These are phyloP conservation scores for Osmanthus fragrans DNA, from an alignment of 257 asterid species.

Conservation along the genomic window DNA sequence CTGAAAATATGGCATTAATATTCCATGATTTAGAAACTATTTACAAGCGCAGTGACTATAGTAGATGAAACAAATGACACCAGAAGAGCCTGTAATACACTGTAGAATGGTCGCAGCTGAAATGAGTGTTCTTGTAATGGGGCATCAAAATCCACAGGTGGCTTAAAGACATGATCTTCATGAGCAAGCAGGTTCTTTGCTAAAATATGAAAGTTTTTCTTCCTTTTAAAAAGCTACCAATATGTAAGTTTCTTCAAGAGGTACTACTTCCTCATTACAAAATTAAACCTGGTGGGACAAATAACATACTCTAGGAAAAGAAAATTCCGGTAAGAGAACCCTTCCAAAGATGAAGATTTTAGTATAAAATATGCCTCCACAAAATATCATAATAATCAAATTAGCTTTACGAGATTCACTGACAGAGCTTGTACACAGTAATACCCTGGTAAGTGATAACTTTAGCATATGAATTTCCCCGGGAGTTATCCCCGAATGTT, in stretches of 20 bases:
- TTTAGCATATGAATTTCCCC: neutral
- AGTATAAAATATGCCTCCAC: neutral
- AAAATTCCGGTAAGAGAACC: neutral
- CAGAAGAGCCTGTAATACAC: neutral
- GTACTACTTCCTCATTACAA: neutral
- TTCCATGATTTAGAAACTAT: constrained; percentile 3
- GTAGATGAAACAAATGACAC: neutral
- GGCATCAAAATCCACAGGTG: too few relatives aligned
- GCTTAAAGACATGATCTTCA: too few relatives aligned
- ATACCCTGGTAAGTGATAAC: neutral
- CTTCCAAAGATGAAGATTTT: neutral
- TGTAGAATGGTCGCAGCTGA: neutral
- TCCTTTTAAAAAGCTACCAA: too few relatives aligned
- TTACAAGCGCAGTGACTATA: neutral
- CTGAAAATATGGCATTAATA: constrained; percentile 6
- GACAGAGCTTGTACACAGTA: neutral
- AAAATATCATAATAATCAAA: neutral
- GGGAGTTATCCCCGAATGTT: neutral
- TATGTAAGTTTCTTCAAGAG: too few relatives aligned
- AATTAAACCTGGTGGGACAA: neutral
- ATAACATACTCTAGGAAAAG: too few relatives aligned
- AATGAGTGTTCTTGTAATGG: too few relatives aligned
- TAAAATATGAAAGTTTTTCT: too few relatives aligned
- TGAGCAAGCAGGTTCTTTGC: neutral
- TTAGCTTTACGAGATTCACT: neutral